Conservation (phyloP, 805 yeast genomes). For the Teunomyces gatunensis region DNA sequence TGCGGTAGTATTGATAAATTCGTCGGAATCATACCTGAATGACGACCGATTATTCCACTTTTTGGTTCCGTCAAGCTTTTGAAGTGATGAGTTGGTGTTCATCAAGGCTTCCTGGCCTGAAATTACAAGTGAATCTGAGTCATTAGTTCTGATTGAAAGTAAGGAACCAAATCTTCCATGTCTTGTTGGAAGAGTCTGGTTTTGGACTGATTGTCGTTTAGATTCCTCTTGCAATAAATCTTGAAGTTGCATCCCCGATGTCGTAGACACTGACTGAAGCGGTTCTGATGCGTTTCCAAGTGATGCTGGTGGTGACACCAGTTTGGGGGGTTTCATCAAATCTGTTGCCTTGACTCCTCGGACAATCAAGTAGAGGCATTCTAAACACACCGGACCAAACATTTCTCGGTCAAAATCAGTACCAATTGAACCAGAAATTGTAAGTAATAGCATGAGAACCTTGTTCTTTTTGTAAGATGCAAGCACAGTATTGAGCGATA, state of each 20-base stretch:
- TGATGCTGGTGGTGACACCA: background rate
- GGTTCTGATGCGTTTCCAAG: constrained; percentile 5
- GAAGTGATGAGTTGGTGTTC: constrained; percentile 51
- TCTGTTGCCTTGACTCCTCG: constrained; percentile 37
- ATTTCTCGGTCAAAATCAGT: constrained; percentile 59
- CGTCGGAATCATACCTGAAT: constrained; percentile 43
- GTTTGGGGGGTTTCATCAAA: constrained; percentile 1
- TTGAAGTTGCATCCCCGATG: constrained; percentile 42
- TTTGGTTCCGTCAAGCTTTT: constrained; percentile 64
- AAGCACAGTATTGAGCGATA: constrained; percentile 59
- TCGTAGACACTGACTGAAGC: constrained; percentile 21
- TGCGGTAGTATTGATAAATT: constrained; percentile 23
- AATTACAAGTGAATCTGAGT: constrained; percentile 62
- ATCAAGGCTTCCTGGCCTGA: constrained; percentile 65
- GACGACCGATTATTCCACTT: constrained; percentile 52
- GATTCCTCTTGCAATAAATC: constrained; percentile 62
- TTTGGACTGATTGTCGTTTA: constrained; percentile 46
- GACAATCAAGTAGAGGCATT: constrained; percentile 61
- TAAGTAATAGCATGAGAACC: constrained; percentile 70
- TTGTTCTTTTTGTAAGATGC: constrained; percentile 61
- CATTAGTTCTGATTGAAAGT: constrained; percentile 64
- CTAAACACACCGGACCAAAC: constrained; percentile 64
- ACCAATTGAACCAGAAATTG: constrained; percentile 65
- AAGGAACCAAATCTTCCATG: constrained; percentile 92
- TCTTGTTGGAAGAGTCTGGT: constrained; percentile 58